phyloP scores from a whole-genome alignment of 495 filamentous ascomycete species.

The Rostrohypoxylon terebratum region DNA sequence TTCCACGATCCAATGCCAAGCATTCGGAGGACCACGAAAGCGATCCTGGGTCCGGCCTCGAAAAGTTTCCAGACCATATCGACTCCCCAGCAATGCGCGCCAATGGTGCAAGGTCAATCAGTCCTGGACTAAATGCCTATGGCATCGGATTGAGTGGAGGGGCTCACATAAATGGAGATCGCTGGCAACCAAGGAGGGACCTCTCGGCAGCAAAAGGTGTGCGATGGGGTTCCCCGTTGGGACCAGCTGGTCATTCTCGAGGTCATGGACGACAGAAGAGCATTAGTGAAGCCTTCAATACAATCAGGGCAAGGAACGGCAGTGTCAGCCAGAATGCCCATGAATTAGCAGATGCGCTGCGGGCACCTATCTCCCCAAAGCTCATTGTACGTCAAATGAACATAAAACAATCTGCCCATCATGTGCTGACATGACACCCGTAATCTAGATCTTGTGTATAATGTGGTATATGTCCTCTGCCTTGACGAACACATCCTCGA shows the following conservation, averaged over 20 bases:
- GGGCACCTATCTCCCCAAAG: constrained; percentile 87
- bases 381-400: constrained; percentile 75
- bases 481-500: constrained; percentile 96
- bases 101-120: constrained; percentile 48
- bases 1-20: constrained; percentile 50
- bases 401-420: constrained; percentile 22
- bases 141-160: constrained; percentile 51
- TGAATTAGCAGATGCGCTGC: constrained; percentile 90
- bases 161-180: constrained; percentile 51
- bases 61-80: constrained; percentile 66
- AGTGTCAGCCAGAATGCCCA: constrained; percentile 93
- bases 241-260: constrained; percentile 49
- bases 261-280: constrained; percentile 81
- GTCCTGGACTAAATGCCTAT: constrained; percentile 53
- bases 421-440: constrained; percentile 29
- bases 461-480: constrained; percentile 96
- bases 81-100: constrained; percentile 53
- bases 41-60: constrained; percentile 55
- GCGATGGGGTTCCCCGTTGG: constrained; percentile 57
- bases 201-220: constrained; percentile 56
- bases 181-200: constrained; percentile 67
- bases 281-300: constrained; percentile 84
- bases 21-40: constrained; percentile 50
- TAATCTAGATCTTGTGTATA: constrained; percentile 76
- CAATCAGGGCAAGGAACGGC: constrained; percentile 77